Base-by-base conservation (phyloP, 495 filamentous ascomycete species). In the Amorphotheca resinae region DNA sequence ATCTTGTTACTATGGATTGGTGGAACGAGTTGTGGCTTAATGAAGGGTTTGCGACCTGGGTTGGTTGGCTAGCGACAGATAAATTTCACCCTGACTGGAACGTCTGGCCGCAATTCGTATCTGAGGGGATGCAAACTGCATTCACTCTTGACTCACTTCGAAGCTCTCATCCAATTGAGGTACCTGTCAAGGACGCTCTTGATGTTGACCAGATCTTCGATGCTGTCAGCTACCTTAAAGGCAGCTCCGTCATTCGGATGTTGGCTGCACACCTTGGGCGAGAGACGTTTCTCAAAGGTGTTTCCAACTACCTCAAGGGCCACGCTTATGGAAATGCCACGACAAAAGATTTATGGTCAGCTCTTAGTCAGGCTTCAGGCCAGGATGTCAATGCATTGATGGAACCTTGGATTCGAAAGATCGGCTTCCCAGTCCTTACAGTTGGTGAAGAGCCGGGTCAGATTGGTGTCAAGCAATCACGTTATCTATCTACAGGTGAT, bases 11-110 rank as follows among this genome's bases (percentile, higher is more conserved):
- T 12, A 86, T 86, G 81, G 75, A 79, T 49, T 79, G 74, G 74
- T 95, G 91, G 91, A 87, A 82, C 58, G 91, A 93, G 60, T 70
- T 98, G 17, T 98, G 91, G 89, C 73, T 96, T 9, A 93, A 93
- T 48, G 89, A 96, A 60, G 89, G 88, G 2, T 98, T 98, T 61
- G 91, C 91, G 17, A 98, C 91, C 3, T 95, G 89, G 91, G 86
- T 94, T 38, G 89, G 89, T 38, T 98, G 89, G 89, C 72, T 87
- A 38, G 89, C 89, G 12, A 78, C 85, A 17, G 84, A 95, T 60
- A 76, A 91, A 59, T 78, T 95, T 46, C 81, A 95, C 64, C 89
- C 87, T 4, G 87, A 93, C 39, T 95, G 87, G 86, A 78, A 95
- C 53, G 76, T 95, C 22, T 95, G 88, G 88, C 81, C 80, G 32